Evolutionary conservation across 176 grass and related monocot species (phyloP), one percentile per base, ranked within the genome.

Genomic region (Poa annua): DNA sequence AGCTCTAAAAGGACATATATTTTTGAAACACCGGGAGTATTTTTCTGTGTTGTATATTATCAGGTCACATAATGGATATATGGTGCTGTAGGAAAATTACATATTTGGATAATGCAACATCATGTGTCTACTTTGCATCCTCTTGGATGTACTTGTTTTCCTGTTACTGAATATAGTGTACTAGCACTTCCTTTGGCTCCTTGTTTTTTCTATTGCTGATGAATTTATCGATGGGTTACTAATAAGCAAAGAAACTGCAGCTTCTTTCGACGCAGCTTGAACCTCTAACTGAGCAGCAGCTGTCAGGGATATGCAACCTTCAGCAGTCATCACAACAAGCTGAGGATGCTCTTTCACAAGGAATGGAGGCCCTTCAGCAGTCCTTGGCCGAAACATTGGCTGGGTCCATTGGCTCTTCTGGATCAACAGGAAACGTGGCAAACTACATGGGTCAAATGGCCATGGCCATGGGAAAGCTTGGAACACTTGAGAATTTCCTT

Each of bases 391-490:
- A 98, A 86, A 98, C 96, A 20, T 86, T 98, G 85, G 96, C 92
- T 70, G 92, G 96, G 20, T 98, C 92, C 59, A 89, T 98, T 57
- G 81, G 85, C 15, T 84, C 96, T 54, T 93, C 96, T 26, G 92
- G 88, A 71, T 95, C 92, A 71, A 93, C 92, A 71, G 92, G 96
- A 80, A 98, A 93, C 75, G 96, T 98, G 25, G 92, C 96, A 69
- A 95, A 98, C 36, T 98, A 98, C 76, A 98, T 98, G 96, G 96
- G 96, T 78, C 96, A 98, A 85, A 98, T 98, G 96, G 96, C 96
- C 60, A 98, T 98, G 96, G 92, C 96, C 42, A 95, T 98, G 96
- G 96, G 92, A n/a, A 98, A 98, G 64, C 96, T 98, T 52, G 96
- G 95, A 53, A 98, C 96, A 11, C 88, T 98, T 35, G 96, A 98